These are phyloP conservation scores for Wickerhamiella lipophila DNA, from an alignment of 805 yeast genomes.

Conservation along the genomic window DNA sequence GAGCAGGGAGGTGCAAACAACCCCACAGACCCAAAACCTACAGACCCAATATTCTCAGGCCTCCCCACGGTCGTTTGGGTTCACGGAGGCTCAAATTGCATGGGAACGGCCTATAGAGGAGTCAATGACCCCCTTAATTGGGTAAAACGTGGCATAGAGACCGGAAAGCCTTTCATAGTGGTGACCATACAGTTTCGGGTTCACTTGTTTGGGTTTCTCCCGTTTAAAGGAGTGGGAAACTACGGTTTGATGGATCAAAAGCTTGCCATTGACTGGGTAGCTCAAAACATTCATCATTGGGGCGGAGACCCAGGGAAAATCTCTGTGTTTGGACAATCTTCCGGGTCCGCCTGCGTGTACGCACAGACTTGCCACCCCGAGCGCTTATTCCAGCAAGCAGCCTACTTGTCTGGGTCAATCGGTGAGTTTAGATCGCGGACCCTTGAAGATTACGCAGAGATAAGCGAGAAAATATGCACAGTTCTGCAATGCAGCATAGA, in stretches of 20 bases:
- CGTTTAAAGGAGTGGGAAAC: slow-evolving; percentile 29
- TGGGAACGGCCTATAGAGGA: slow-evolving; percentile 27
- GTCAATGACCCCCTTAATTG: slow-evolving; percentile 23
- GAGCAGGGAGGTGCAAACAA: no score
- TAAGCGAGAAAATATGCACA: slow-evolving; percentile 15
- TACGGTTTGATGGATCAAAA: slow-evolving; percentile 39
- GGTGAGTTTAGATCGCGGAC: slow-evolving; percentile 7
- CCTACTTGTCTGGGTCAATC: slow-evolving; percentile 23
- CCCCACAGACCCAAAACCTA: no score
- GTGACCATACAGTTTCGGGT: slow-evolving; percentile 32
- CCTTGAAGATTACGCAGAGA: slow-evolving; percentile 17
- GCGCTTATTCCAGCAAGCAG: slow-evolving; percentile 21
- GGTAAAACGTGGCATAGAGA: slow-evolving; percentile 19
- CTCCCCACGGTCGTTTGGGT: slow-evolving; percentile 31
- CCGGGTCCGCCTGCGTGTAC: slow-evolving; percentile 36
- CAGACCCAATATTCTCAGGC: slow-evolving; percentile 1
- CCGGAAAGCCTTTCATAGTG: slow-evolving; percentile 26
- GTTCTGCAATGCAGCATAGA: slow-evolving; percentile 15
- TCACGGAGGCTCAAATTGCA: slow-evolving; percentile 31
- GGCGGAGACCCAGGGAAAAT: slow-evolving; percentile 37
- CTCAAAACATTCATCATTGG: slow-evolving; percentile 32
- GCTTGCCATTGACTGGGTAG: slow-evolving; percentile 37
- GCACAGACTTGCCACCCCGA: slow-evolving; percentile 16
- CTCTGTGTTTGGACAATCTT: slow-evolving; percentile 37
- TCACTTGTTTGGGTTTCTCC: slow-evolving; percentile 32